Evolutionary conservation across 192 early-diverging fungal species (phyloP).

Genomic region (Coemansia sp.): DNA sequence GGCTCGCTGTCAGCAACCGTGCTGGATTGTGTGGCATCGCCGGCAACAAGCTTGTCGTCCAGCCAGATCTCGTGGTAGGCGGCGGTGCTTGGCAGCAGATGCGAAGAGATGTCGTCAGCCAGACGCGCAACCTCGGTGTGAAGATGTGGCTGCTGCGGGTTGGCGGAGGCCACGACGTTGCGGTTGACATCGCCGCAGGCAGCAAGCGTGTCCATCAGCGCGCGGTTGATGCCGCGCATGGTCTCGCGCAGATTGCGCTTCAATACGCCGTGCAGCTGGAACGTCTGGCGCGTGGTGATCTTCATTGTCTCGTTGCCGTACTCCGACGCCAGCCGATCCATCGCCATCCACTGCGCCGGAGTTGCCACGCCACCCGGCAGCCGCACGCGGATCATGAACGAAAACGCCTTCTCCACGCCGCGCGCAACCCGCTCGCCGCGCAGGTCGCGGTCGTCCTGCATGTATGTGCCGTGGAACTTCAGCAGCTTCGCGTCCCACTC

Average conservation of each 20-base stretch:
- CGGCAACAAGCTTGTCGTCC: slow-evolving; percentile 84
- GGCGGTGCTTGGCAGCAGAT: slow-evolving; percentile 80
- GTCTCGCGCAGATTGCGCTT: slow-evolving; percentile 86
- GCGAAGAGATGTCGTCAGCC: slow-evolving; percentile 66
- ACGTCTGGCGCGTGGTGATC: slow-evolving; percentile 95
- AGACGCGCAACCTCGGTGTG: slow-evolving; percentile 81
- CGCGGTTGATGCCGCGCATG: slow-evolving; percentile 91
- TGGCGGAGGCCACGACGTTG: slow-evolving; percentile 93
- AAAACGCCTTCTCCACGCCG: slow-evolving; percentile 89
- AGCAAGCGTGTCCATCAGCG: slow-evolving; percentile 88
- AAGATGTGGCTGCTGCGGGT: slow-evolving; percentile 75
- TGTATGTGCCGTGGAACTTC: slow-evolving; percentile 97
- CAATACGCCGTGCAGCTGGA: slow-evolving; percentile 95
- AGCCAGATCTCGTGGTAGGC: slow-evolving; percentile 99
- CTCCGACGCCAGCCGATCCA: slow-evolving; percentile 86
- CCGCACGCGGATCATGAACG: slow-evolving; percentile 96
- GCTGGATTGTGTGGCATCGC: slow-evolving; percentile 65
- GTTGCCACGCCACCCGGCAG: slow-evolving; percentile 90
- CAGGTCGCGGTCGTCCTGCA: slow-evolving; percentile 95
- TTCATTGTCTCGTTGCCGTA: slow-evolving; percentile 88
- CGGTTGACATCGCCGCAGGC: slow-evolving; percentile 98
- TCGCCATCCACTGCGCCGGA: slow-evolving; percentile 88
- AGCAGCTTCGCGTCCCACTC: slow-evolving; percentile 91
- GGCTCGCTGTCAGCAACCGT: slow-evolving; percentile 72
- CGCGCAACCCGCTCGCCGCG: slow-evolving; percentile 80